phyloP scores from a whole-genome alignment of 1,139 yeast genomes.

The Ogataea hybrid region DNA sequence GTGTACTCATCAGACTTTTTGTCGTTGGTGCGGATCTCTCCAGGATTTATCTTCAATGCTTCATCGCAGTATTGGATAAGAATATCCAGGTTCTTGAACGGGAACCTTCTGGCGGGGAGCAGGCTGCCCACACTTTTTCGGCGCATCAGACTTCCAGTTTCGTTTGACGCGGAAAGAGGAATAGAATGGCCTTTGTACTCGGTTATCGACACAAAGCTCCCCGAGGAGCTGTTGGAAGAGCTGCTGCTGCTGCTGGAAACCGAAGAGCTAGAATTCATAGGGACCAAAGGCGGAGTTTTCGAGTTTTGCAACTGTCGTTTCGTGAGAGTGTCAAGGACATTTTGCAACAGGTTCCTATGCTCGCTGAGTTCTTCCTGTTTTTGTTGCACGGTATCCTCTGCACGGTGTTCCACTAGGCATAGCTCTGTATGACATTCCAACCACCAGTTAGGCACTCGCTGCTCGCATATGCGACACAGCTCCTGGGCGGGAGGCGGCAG shows the following conservation, averaged over 20 bases:
- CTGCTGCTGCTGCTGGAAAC: conserved; percentile 16
- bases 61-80: conserved; percentile 71
- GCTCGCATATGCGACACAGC: conserved; percentile 90
- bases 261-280: conserved; percentile 30
- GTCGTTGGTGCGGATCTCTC: conserved; percentile 34
- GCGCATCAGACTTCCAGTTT: conserved; percentile 29
- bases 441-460: conserved; percentile 95
- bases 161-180: conserved; percentile 36
- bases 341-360: conserved; percentile 55
- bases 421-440: conserved; percentile 87
- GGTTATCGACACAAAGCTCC: conserved; percentile 16
- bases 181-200: conserved; percentile 65
- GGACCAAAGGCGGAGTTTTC: conserved; percentile 10
- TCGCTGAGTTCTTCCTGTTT: conserved; percentile 78
- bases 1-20: conserved; percentile 23
- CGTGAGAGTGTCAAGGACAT: conserved; percentile 39
- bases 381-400: conserved; percentile 74
- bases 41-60: conserved; percentile 70
- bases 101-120: conserved; percentile 47
- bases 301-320: conserved; percentile 13
- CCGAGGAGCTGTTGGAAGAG: conserved; percentile 15
- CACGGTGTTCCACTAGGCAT: conserved; percentile 82
- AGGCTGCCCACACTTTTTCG: conserved; percentile 28
- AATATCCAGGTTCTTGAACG: conserved; percentile 64
- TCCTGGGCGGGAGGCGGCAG: conserved; percentile 78